Base-by-base conservation (phyloP, 345 rosid genomes). In the Eucalyptus regnans region DNA sequence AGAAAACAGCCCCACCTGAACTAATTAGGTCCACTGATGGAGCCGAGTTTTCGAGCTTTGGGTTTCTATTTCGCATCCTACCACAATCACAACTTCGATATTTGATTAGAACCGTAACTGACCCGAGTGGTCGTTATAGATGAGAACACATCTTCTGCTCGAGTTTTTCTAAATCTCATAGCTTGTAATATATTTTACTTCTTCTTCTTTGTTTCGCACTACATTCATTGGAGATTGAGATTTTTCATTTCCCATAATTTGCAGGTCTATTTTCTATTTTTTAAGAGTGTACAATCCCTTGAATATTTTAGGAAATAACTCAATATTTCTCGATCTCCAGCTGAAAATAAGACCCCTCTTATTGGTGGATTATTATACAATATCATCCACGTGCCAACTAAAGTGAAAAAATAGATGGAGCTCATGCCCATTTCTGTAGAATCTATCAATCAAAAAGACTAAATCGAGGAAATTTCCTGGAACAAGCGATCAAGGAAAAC, bases 1-100 rank as follows among this genome's bases (percentile, higher is more conserved):
- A 12, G 4, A 27, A 60, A 25, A 60, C 0, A 12, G 14, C 15
- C 66, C 15, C 8, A 0, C 8, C 31, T 27, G 4, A 60, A 60
- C 31, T 60, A 11, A 60, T 27, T 27, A 25, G 15, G 66, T 60
- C 0, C 0, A 11, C 8, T 27, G 7, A 1, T 60, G 29, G 4
- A 60, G 66, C 66, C 2, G 4, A 27, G 16, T 60, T 60, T 52
- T 52, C 58, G 0, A 60, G 31, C 16, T 60, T 60, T 60, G n/a
- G 66, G 2, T 12, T 60, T 60, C 31, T 60, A 60, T 11, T 25
- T 5, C 29, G 4, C 31, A 25, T 60, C 31, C 31, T 60, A 11
- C 31, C 7, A 25, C 2, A 12, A 0, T 60, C 66, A 11, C 16
- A 25, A 60, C 15, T 60, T 27, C 0, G 0, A 60, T 60, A 27